Percentiles rank a stretch among this genome's conserved stretches.
These are phyloP conservation scores for Pseudogymnoascus sp. DNA, from an alignment of 2,329 filamentous ascomycete genomes.

Conservation along the genomic window DNA sequence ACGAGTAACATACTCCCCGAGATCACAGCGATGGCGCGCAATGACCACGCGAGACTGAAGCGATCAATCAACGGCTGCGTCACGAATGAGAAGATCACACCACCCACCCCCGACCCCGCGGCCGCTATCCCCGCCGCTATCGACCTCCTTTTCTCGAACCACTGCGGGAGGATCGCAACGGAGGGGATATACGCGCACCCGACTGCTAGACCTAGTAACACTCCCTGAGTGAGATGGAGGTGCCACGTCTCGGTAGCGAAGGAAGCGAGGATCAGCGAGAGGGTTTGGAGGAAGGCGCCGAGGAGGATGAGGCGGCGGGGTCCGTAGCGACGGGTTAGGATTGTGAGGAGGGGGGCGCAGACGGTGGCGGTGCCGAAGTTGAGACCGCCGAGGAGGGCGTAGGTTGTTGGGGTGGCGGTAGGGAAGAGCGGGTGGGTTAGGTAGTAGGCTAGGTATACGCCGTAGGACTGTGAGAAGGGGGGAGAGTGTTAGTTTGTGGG, in stretches of 20 bases:
- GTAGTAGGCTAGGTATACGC: slow-evolving; percentile 53
- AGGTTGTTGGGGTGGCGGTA: slow-evolving; percentile 47
- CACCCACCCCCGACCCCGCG: slow-evolving; percentile 49
- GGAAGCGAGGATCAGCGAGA: slow-evolving; percentile 46
- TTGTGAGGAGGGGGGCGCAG: slow-evolving; percentile 47
- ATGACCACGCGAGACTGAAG: slow-evolving; percentile 48
- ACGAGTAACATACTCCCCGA: slow-evolving; percentile 18
- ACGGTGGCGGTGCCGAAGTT: slow-evolving; percentile 44
- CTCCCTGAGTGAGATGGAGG: slow-evolving; percentile 52
- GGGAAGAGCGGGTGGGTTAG: slow-evolving; percentile 45
- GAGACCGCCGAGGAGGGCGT: slow-evolving; percentile 54
- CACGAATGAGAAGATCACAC: slow-evolving; percentile 45
- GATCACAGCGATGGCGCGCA: slow-evolving; percentile 36
- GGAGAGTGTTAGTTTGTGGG: no score
- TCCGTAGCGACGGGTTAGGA: slow-evolving; percentile 41
- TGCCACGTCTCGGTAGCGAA: slow-evolving; percentile 53
- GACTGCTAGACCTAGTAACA: slow-evolving; percentile 56
- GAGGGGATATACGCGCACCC: slow-evolving; percentile 52
- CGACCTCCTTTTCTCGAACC: slow-evolving; percentile 49
- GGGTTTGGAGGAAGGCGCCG: slow-evolving; percentile 43
- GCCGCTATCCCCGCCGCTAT: slow-evolving; percentile 51
- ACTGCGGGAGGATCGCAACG: slow-evolving; percentile 50
- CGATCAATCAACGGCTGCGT: slow-evolving; percentile 46
- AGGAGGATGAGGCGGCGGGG: slow-evolving; percentile 45
- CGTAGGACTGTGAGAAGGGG: no score